phyloP scores from a whole-genome alignment of 306 rosid genomes.

The Rosa rugosa region DNA sequence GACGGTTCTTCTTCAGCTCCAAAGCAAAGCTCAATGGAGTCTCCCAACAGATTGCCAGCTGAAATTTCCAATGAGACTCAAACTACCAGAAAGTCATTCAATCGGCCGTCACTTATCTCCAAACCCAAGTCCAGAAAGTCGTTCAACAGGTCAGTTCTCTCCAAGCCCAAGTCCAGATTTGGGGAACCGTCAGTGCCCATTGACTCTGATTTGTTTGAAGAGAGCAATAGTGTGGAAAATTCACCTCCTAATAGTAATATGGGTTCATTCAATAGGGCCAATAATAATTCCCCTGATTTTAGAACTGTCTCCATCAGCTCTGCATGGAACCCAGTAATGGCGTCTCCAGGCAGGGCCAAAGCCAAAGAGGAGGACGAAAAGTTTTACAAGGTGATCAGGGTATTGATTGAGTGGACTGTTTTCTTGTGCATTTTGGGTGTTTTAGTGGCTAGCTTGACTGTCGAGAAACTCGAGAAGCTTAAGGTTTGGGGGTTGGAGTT shows the following conservation, averaged over 20 bases:
- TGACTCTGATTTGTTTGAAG: conserved; percentile 34
- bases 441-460: conserved; percentile 53
- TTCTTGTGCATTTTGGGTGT: conserved; percentile 42
- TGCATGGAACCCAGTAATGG: no score
- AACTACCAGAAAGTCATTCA: conserved; percentile 40
- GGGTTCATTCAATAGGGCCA: no score
- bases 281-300: no score
- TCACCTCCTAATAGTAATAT: no score
- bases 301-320: no score
- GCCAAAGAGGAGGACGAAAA: no score
- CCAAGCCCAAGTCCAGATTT: conserved; percentile 81
- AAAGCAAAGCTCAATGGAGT: no score
- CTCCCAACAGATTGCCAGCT: conserved; percentile 3
- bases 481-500: conserved; percentile 55
- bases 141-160: conserved; percentile 44
- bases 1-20: no score
- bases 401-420: conserved; percentile 46
- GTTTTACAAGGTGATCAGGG: no score
- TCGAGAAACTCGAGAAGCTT: conserved; percentile 22
- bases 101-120: neutral
- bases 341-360: no score
- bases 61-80: conserved; percentile 27
- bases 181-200: conserved; percentile 48
- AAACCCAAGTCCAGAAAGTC: no score
- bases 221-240: conserved; percentile 1